Conservation (phyloP, 768 basidiomycete genomes). For the Mycena pura region DNA sequence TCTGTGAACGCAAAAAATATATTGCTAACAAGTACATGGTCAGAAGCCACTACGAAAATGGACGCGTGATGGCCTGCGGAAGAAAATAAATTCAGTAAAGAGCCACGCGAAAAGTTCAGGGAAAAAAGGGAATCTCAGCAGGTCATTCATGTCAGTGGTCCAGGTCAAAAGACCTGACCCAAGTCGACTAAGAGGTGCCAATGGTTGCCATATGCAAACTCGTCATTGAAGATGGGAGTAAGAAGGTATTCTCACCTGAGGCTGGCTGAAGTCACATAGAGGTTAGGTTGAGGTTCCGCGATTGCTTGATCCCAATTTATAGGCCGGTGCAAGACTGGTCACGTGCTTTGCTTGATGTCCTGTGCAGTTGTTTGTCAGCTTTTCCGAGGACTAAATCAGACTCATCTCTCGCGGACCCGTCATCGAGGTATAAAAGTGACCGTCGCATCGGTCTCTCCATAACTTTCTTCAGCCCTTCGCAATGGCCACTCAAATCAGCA, state of each 20-base stretch:
- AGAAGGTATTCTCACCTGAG: conserved; percentile 34
- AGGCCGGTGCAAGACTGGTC: no score
- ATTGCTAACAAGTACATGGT: no score
- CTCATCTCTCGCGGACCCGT: conserved; percentile 1
- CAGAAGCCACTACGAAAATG: no score
- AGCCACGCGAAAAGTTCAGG: conserved; percentile 34
- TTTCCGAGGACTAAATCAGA: no score
- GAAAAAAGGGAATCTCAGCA: conserved; percentile 73
- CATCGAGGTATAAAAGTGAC: conserved; percentile 21
- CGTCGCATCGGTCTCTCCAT: conserved; percentile 1
- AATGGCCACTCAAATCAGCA: conserved; percentile 91
- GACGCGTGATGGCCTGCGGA: neutral
- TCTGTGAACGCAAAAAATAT: no score
- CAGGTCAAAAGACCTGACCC: conserved; percentile 48
- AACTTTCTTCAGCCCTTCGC: conserved; percentile 36
- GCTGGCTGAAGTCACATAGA: neutral
- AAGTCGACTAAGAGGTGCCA: conserved; percentile 96
- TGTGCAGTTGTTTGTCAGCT: neutral
- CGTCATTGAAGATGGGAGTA: conserved; percentile 59
- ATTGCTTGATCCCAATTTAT: no score
- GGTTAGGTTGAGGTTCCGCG: no score
- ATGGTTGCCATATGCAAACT: conserved; percentile 77
- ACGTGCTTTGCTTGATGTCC: no score
- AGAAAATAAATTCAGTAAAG: conserved; percentile 13
- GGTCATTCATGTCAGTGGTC: conserved; percentile 85